Conservation (phyloP, 2,329 filamentous ascomycete species). For the Claviceps cyperi region DNA sequence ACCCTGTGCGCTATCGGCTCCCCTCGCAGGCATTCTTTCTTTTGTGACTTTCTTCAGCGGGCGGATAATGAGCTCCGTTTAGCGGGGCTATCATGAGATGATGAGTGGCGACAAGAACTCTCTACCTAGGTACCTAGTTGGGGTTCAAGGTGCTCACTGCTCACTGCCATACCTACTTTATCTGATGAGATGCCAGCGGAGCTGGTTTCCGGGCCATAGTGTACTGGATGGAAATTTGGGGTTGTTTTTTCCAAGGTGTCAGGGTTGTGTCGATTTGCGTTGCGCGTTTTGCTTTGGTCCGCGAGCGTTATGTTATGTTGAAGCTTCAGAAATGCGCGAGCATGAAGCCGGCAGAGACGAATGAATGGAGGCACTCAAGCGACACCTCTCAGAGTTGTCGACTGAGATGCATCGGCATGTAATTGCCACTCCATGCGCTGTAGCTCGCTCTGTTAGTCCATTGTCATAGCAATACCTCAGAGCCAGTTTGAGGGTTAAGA, state of each 20-base stretch:
- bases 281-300: neutral
- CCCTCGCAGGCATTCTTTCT: constrained; percentile 28
- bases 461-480: neutral
- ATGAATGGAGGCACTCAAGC: neutral
- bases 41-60: constrained; percentile 40
- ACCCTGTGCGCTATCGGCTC: constrained; percentile 14
- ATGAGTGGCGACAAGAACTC: constrained; percentile 12
- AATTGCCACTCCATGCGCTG: neutral
- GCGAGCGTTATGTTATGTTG: neutral
- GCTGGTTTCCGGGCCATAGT: constrained; percentile 11
- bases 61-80: constrained; percentile 41
- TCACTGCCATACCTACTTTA: constrained; percentile 19
- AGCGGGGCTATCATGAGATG: constrained; percentile 31
- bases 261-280: constrained; percentile 10
- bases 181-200: constrained; percentile 14
- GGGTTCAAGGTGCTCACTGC: constrained; percentile 19
- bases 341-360: neutral
- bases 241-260: too few relatives aligned
- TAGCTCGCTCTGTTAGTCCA: neutral
- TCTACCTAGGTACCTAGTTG: constrained; percentile 11
- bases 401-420: neutral
- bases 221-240: constrained; percentile 13
- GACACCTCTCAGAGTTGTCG: neutral
- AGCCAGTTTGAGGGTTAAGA: neutral
- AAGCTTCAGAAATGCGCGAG: neutral